Percentiles rank a stretch among this genome's conserved stretches.
Evolutionary conservation across 1,139 yeast species (phyloP).

Genomic region (Suhomyces kunorum): DNA sequence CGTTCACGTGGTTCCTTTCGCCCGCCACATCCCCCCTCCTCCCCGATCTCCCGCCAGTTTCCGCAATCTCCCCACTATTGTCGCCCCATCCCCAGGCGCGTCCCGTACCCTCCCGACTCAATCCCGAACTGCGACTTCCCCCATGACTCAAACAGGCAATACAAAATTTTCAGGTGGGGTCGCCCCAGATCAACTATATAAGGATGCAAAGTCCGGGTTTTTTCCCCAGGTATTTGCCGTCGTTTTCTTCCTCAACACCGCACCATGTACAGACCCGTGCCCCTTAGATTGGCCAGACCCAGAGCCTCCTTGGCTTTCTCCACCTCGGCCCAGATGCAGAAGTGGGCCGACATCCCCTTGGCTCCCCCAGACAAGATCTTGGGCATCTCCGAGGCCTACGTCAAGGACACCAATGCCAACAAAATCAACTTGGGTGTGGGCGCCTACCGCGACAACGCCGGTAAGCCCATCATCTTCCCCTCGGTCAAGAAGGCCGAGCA

Average conservation of each 20-base stretch:
- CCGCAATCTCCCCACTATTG: neutral
- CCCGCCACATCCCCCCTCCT: neutral
- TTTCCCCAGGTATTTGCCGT: neutral
- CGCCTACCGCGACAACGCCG: conserved; percentile 50
- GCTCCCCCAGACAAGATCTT: conserved; percentile 77
- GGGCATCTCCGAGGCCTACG: conserved; percentile 60
- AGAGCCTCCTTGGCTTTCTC: conserved; percentile 19
- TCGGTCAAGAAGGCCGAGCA: conserved; percentile 50
- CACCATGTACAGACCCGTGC: conserved; percentile 13
- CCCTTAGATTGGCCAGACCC: conserved; percentile 10
- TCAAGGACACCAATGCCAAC: conserved; percentile 40
- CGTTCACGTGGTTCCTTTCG: neutral
- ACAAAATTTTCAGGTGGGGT: conserved; percentile 14
- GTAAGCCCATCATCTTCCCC: conserved; percentile 51
- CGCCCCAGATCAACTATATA: conserved; percentile 3
- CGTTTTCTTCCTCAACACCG: neutral
- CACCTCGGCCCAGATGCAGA: conserved; percentile 21
- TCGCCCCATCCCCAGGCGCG: neutral
- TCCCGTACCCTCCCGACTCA: neutral
- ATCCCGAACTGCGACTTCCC: neutral
- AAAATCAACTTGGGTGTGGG: conserved; percentile 55
- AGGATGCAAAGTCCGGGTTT: neutral
- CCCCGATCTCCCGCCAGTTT: neutral
- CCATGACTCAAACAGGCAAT: conserved; percentile 11
- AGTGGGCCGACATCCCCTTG: conserved; percentile 51